Conservation (phyloP, 2,329 filamentous ascomycete species). For the Paraphoma sp. region DNA sequence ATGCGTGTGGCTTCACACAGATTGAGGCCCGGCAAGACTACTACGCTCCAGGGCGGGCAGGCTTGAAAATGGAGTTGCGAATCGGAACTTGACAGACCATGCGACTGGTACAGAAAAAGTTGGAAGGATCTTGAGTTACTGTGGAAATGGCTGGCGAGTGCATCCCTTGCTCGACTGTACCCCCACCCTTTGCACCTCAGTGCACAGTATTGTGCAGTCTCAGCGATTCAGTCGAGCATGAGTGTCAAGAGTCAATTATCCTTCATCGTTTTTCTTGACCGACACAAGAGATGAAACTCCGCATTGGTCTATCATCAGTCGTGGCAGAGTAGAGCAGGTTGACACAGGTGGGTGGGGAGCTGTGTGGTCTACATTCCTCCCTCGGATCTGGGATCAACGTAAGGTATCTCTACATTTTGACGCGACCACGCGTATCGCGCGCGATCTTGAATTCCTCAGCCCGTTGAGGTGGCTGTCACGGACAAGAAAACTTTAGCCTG, state of each 20-base stretch:
- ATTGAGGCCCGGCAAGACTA: conserved; percentile 56
- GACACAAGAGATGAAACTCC: too few relatives aligned
- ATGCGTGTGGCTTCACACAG: conserved; percentile 54
- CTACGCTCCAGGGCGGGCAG: conserved; percentile 58
- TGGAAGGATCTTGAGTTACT: conserved; percentile 18
- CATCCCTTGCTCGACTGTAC: conserved; percentile 38
- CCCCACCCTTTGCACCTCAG: conserved; percentile 5
- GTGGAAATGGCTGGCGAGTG: conserved; percentile 25
- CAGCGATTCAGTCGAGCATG: too few relatives aligned
- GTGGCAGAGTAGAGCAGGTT: too few relatives aligned
- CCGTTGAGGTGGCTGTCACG: conserved; percentile 33
- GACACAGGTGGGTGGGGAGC: neutral
- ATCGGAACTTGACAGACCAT: conserved; percentile 20
- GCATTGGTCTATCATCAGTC: too few relatives aligned
- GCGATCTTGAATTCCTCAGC: conserved; percentile 36
- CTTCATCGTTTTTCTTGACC: too few relatives aligned
- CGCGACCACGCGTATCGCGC: conserved; percentile 31
- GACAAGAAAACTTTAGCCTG: conserved; percentile 27
- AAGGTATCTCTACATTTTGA: conserved; percentile 23
- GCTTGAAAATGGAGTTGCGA: conserved; percentile 40
- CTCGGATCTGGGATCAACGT: conserved; percentile 23
- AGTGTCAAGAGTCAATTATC: too few relatives aligned
- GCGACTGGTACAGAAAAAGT: conserved; percentile 5
- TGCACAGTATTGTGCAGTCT: too few relatives aligned
- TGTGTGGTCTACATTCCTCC: conserved; percentile 36